Base-by-base conservation (phyloP, 768 basidiomycete species). In the Cystobasidiopsis lactophilus region DNA sequence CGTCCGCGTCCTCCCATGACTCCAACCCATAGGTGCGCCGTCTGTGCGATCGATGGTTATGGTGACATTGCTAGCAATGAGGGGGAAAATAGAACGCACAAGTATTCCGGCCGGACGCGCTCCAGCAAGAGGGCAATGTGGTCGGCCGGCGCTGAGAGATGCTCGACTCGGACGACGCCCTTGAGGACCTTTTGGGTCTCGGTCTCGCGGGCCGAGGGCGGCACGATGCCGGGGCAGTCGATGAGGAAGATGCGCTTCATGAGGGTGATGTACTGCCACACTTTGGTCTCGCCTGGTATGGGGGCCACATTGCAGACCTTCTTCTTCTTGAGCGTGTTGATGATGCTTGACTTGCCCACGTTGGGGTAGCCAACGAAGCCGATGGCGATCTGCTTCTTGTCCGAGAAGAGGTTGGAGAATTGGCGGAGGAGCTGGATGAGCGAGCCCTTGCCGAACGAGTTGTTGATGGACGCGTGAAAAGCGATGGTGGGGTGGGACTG, bases 261-360 rank as follows among this genome's bases (percentile, higher is more conserved):
- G 39, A 98, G 72, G 27, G 86, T 89, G 70, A 98, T 95, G 68
- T 98, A 98, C 74, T 98, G 91, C 93, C 93, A 98, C 59, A 96
- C 89, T 68, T 96, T 98, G 41, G 93, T 98, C 72, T 98, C 93
- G 59, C 93, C 93, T 2, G 93, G 91, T 11, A 96, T 75, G 7
- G 93, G 93, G 11, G 93, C 93, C 54, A 95, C 89, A 14, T 76
- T 76, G 73, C 93, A 98, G 59, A 96, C 91, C 67, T 91, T 93
- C 67, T 84, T 80, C 69, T 83, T 85, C 74, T 96, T 98, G 56
- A 98, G 75, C 35, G 91, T 95, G 69, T 98, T 96, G 69, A 98
- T 98, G 54, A 98, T 84, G 65, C 80, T 82, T 59, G 82, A 85
- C 69, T 96, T 98, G 16, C 91, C 91, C 55, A 93, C 88, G 65